Conservation (phyloP, 139 green algal species). For the Micromonas commoda region DNA sequence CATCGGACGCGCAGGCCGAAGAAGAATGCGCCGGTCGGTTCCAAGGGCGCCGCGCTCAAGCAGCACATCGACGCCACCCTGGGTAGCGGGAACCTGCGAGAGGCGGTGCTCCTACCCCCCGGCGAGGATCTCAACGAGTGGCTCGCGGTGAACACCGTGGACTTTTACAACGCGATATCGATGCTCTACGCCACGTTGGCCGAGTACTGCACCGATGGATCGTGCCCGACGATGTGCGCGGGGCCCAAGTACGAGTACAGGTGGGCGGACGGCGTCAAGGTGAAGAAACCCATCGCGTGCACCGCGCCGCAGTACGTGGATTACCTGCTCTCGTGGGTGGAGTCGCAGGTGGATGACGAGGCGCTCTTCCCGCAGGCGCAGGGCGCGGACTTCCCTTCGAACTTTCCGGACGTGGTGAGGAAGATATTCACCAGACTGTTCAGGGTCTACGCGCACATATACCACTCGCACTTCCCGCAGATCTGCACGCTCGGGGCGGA, state of each 20-base stretch:
- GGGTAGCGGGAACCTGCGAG: constrained; percentile 35
- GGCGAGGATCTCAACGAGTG: constrained; percentile 86
- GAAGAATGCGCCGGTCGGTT: neutral
- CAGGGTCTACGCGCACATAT: constrained; percentile 97
- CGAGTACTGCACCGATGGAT: constrained; percentile 84
- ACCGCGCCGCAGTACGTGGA: constrained; percentile 93
- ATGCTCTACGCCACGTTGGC: constrained; percentile 86
- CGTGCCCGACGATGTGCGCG: constrained; percentile 91
- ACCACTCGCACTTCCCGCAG: constrained; percentile 94
- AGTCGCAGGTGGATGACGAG: constrained; percentile 65
- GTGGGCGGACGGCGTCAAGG: constrained; percentile 91
- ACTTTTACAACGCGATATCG: constrained; percentile 96
- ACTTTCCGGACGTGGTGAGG: constrained; percentile 78
- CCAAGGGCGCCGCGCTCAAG: constrained; percentile 25
- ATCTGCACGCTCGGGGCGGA: constrained; percentile 55
- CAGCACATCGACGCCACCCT: constrained; percentile 49
- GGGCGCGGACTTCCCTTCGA: constrained; percentile 69
- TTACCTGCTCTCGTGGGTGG: constrained; percentile 94
- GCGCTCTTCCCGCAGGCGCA: constrained; percentile 4
- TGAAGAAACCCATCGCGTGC: constrained; percentile 86
- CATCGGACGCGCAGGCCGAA: constrained; percentile 4
- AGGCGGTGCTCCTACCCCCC: constrained; percentile 34
- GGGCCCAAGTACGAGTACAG: constrained; percentile 96
- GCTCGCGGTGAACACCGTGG: constrained; percentile 80
- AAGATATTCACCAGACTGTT: constrained; percentile 98